Base-by-base conservation (phyloP, 331 rosid genomes). In the Dryas integrifolia region DNA sequence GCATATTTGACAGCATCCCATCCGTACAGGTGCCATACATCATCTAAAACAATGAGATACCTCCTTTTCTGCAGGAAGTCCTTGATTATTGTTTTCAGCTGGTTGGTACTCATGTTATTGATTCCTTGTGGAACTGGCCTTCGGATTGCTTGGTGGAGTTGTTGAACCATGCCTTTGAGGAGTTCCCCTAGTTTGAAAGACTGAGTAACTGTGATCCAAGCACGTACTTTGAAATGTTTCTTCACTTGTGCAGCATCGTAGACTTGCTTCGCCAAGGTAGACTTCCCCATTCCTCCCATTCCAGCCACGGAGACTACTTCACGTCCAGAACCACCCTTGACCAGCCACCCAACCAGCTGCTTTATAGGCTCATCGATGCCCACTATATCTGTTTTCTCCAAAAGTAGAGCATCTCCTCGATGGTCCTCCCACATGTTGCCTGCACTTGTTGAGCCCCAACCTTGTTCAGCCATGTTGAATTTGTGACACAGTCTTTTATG, bases 201-300 rank as follows among this genome's bases (percentile, higher is more conserved):
- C 16, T 53, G 63, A 50, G 73, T 59, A 51, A 76, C 75, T 38
- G 75, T 76, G 56, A 76, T 69, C 80, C 80, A 76, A 49, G 80
- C 80, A 11, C 56, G 43, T 4, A 76, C 65, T 69, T 76, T 43
- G 70, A 76, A 76, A 59, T 61, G 69, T 50, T 69, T 76, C 39
- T 60, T 76, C 46, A 76, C 80, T 40, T 76, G 70, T 40, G 55
- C 70, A 68, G 65, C 68, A 63, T 63, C 62, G n/a, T 61, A 75
- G 39, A 80, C 69, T 70, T 55, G 76, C 59, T 50, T 80, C 11
- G 66, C 80, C 48, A 80, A 49, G 53, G 84, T 80, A 60, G 84
- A 53, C 21, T 75, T 80, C 9, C 80, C 84, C 73, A 69, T 21
- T 1, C 82, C 79, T 30, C 82, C 79, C 82, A 79, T 79, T 18